A percentile compares a stretch with the other conserved stretches of the same genome.
Evolutionary conservation across 169 alveolate genomes (phyloP).

Genomic region (Cryptosporidium tyzzeri): DNA sequence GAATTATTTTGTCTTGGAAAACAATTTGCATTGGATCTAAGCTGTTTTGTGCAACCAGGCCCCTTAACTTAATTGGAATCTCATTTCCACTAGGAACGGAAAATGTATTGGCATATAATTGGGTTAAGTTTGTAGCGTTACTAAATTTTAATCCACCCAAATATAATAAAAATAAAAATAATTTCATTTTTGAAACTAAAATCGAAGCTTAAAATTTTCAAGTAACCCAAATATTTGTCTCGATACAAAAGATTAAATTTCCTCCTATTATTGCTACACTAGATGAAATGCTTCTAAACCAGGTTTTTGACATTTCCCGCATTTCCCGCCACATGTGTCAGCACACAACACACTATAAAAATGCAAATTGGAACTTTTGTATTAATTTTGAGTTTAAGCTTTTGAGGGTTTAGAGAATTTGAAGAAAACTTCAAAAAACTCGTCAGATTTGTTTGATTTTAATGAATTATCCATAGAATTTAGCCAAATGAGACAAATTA

Average conservation of each 20-base stretch:
- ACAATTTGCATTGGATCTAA: not conserved
- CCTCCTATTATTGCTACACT: not conserved
- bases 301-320: constrained; percentile 16
- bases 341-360: constrained; percentile 30
- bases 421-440: not conserved
- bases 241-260: not conserved
- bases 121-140: not conserved
- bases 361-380: not conserved
- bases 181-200: not conserved
- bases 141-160: not conserved
- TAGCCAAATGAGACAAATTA: not conserved
- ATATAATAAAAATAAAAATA: not conserved
- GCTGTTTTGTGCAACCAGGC: constrained; percentile 21
- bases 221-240: not conserved
- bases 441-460: not conserved
- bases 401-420: not conserved
- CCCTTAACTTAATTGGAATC: constrained; percentile 26
- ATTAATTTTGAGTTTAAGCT: not conserved
- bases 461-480: not conserved
- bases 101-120: not conserved
- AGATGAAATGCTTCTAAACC: not conserved
- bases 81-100: not conserved
- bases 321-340: constrained; percentile 28
- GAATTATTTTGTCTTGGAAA: not conserved
- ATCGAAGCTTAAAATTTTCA: not conserved